These are phyloP conservation scores for Cynanchum wilfordii DNA, from an alignment of 257 asterid genomes.

Conservation along the genomic window DNA sequence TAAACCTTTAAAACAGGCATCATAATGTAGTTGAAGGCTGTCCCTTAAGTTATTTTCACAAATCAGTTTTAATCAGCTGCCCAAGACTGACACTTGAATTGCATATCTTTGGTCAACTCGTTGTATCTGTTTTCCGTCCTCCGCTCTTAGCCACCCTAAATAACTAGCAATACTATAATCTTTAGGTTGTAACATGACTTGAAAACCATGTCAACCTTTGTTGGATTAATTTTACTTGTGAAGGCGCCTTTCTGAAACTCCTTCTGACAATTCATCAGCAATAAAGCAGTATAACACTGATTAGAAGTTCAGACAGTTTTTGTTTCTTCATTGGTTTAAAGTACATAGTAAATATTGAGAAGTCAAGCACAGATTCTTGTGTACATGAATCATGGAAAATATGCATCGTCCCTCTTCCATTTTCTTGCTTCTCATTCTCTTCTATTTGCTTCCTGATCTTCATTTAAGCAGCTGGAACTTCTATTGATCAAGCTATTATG, in stretches of 20 bases:
- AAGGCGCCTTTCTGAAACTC: not conserved
- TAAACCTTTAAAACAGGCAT: not conserved
- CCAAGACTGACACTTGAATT: too few species aligned
- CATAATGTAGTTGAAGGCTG: not conserved
- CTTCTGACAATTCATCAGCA: not conserved
- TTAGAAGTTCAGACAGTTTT: not conserved
- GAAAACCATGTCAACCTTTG: not conserved
- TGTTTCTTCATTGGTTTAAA: not conserved
- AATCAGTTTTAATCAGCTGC: too few species aligned
- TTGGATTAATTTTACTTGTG: not conserved
- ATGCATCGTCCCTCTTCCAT: not conserved
- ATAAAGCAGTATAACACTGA: not conserved
- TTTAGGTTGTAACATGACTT: not conserved
- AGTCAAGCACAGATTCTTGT: not conserved
- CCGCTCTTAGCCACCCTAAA: not conserved
- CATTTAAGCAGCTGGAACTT: not conserved
- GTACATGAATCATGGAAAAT: not conserved
- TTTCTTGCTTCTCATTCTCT: not conserved
- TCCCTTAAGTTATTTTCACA: not conserved
- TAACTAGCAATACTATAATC: not conserved
- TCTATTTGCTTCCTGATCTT: not conserved
- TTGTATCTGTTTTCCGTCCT: not conserved
- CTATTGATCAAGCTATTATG: not conserved
- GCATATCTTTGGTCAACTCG: not conserved
- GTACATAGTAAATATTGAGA: not conserved